Evolutionary conservation across 148 eudicot species (phyloP), one percentile per base, ranked within the genome.

Genomic region (Chenopodium berlandieri): DNA sequence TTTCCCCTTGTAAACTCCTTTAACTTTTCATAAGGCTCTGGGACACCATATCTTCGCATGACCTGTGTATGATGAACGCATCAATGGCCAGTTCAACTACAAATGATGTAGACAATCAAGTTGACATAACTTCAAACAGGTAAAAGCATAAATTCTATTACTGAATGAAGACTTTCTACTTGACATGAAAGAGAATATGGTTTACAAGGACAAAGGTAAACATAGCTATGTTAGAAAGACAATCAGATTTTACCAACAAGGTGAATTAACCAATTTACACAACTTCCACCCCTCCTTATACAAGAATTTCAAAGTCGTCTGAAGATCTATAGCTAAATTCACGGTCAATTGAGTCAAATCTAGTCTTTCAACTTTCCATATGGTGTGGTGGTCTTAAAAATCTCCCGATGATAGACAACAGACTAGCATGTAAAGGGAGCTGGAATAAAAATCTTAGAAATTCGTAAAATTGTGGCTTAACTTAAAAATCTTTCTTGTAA

Each of bases 21-120:
- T 23, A 95, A 83, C 75, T 95, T 95, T 83, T 93, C 99, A 62
- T 95, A 95, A 54, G 99, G 99, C 88, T 95, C 99, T 23, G 97
- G 97, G 81, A 95, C 90, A 66, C 91, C 95, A 69, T 95, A 95
- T 87, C 99, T 90, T 84, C 99, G 88, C 99, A 95, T 95, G 63
- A 95, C 99, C 99, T 95, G 65, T 16, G 72, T 25, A 75, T 10
- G 48, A 27, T 71, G 27, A 34, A 44, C 12, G 31, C 20, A 25
- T 50, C 19, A 14, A 70, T 12, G n/a, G 68, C 12, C 44, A 40
- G 44, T 40, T 80, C 37, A 9, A 30, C 25, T 19, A 75, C 4
- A 31, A 52, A 32, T 11, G 37, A 69, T 4, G 47, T 5, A 40
- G 44, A 40, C 8, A 40, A 40, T 40, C 44, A 40, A 0, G 7